Percentiles rank a stretch among this genome's conserved stretches.
These are phyloP conservation scores for Ustilago hordei DNA, from an alignment of 1,284 basidiomycete species.

Conservation along the genomic window DNA sequence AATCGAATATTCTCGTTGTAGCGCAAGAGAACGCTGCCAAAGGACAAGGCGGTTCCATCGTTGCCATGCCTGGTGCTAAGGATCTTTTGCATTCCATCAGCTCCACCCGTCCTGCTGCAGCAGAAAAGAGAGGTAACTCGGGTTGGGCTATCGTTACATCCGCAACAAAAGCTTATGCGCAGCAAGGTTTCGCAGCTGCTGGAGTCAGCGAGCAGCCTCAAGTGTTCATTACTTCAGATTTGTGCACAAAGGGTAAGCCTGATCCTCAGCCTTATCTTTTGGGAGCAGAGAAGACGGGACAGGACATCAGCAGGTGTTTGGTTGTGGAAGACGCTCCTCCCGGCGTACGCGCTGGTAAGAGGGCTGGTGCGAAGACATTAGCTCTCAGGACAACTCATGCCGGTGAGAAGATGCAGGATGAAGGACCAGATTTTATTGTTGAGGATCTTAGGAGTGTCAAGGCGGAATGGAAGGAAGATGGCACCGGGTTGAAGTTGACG, in stretches of 20 bases:
- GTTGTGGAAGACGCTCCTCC: conserved; percentile 69
- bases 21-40: conserved; percentile 53
- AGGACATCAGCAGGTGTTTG: conserved; percentile 58
- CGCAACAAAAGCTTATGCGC: conserved; percentile 67
- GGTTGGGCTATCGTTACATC: conserved; percentile 70
- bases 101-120: conserved; percentile 18
- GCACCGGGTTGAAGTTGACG: conserved; percentile 49
- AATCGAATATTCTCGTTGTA: conserved; percentile 64
- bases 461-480: conserved; percentile 62
- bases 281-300: conserved; percentile 54
- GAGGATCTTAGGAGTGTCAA: conserved; percentile 60
- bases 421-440: conserved; percentile 64
- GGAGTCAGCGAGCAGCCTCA: conserved; percentile 42
- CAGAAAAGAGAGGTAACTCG: conserved; percentile 22
- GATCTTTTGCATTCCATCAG: conserved; percentile 60
- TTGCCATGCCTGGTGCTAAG: conserved; percentile 66
- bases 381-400: conserved; percentile 64
- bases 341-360: conserved; percentile 60
- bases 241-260: conserved; percentile 64
- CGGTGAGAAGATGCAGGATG: conserved; percentile 57
- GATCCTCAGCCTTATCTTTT: conserved; percentile 67
- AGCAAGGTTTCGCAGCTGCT: conserved; percentile 60
- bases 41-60: conserved; percentile 56
- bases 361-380: conserved; percentile 63
- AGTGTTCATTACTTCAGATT: conserved; percentile 65